phyloP scores from a whole-genome alignment of 345 rosid species.

The Corchorus capsularis region DNA sequence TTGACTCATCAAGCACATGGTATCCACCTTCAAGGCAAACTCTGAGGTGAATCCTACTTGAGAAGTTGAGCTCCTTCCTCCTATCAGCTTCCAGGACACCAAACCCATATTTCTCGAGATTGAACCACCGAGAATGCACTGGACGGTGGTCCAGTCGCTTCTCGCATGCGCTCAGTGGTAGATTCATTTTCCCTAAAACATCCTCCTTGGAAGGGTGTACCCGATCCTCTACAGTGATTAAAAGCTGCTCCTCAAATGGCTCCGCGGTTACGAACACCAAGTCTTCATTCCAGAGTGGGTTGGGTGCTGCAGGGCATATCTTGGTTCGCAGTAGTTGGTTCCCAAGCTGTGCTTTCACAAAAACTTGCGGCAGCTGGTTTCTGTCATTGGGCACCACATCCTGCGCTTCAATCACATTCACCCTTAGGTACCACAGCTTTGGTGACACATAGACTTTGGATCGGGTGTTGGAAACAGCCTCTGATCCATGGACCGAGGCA shows the following conservation, averaged over 20 bases:
- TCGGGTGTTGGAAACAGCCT: slow-evolving; percentile 58
- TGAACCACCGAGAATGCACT: slow-evolving; percentile 84
- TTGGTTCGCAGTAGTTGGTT: slow-evolving; percentile 71
- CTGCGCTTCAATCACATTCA: slow-evolving; percentile 89
- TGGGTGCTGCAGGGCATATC: slow-evolving; percentile 55
- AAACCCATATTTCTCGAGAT: slow-evolving; percentile 77
- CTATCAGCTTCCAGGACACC: slow-evolving; percentile 74
- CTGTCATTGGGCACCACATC: slow-evolving; percentile 68
- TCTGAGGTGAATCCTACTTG: slow-evolving; percentile 78
- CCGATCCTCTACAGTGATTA: slow-evolving; percentile 67
- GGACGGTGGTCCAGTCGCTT: slow-evolving; percentile 86
- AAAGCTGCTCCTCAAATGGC: slow-evolving; percentile 84
- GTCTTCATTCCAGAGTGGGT: slow-evolving; percentile 83
- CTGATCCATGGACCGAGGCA: slow-evolving; percentile 59
- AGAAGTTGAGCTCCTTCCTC: slow-evolving; percentile 76
- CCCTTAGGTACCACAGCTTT: slow-evolving; percentile 81
- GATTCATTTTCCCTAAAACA: slow-evolving; percentile 59
- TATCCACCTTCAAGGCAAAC: slow-evolving; percentile 93
- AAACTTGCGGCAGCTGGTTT: slow-evolving; percentile 65
- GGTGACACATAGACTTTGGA: slow-evolving; percentile 90
- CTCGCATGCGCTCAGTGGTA: slow-evolving; percentile 59
- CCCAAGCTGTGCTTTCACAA: slow-evolving; percentile 77
- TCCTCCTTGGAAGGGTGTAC: slow-evolving; percentile 68
- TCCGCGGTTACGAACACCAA: slow-evolving; percentile 90
- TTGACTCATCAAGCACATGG: slow-evolving; percentile 90